A percentile compares a stretch with the other conserved stretches of the same genome.
Evolutionary conservation across 257 asterid genomes (phyloP).

Genomic region (Nicotiana attenuata): DNA sequence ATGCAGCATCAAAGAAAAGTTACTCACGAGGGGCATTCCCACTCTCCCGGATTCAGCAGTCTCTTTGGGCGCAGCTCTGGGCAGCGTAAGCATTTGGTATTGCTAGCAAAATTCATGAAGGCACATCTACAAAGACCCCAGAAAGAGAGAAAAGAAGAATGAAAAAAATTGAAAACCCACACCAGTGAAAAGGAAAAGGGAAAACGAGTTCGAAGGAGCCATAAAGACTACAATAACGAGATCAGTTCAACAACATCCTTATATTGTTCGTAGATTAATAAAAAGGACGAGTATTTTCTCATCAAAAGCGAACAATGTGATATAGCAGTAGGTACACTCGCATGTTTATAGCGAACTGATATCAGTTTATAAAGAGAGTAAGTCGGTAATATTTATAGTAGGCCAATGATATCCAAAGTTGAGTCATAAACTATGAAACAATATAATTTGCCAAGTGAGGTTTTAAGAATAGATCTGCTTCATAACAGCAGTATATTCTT

Average conservation of each 20-base stretch:
- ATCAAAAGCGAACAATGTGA: background rate
- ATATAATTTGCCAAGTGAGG: background rate
- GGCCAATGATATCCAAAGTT: background rate
- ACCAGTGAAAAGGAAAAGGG: background rate
- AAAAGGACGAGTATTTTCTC: background rate
- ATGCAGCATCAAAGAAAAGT: constrained; percentile 11
- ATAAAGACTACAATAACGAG: background rate
- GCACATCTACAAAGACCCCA: constrained; percentile 49
- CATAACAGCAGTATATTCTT: background rate
- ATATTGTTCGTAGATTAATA: background rate
- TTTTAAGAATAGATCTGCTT: background rate
- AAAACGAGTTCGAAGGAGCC: background rate
- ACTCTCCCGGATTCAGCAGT: constrained; percentile 68
- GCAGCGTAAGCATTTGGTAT: constrained; percentile 59
- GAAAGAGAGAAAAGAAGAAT: background rate
- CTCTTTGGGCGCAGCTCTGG: constrained; percentile 56
- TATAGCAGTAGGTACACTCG: background rate
- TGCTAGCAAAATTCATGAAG: constrained; percentile 75
- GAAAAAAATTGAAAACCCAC: background rate
- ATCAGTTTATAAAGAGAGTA: background rate
- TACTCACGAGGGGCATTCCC: constrained; percentile 87
- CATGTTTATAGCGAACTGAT: background rate
- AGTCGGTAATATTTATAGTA: background rate
- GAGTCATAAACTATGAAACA: background rate
- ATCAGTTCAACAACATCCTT: background rate